Percentiles rank a stretch among this genome's conserved stretches.
These are phyloP conservation scores for Eucalyptus erythrocorys DNA, from an alignment of 345 rosid species.

Conservation along the genomic window DNA sequence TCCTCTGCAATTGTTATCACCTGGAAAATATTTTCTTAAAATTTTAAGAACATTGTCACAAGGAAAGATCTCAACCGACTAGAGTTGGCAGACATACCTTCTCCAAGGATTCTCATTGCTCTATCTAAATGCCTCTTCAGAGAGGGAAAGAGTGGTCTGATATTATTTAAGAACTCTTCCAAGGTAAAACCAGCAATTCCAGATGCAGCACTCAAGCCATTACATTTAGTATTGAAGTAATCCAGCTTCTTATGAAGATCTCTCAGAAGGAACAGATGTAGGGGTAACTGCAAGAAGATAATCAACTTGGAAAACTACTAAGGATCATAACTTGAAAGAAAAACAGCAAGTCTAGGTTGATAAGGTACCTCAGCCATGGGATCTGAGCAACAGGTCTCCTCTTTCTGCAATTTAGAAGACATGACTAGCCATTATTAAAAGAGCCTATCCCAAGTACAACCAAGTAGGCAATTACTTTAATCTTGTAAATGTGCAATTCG, in stretches of 20 bases:
- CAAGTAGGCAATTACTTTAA: background rate
- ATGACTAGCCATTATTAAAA: background rate
- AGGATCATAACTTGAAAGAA: background rate
- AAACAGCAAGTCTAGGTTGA: background rate
- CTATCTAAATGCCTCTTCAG: constrained; percentile 40
- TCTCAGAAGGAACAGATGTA: constrained; percentile 51
- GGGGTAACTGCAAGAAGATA: constrained; percentile 47
- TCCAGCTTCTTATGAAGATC: constrained; percentile 69
- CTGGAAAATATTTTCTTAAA: constrained; percentile 16
- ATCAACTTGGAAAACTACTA: background rate
- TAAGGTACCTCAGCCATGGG: constrained; percentile 57
- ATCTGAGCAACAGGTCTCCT: constrained; percentile 44
- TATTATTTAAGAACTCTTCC: constrained; percentile 27
- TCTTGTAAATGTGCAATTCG: background rate
- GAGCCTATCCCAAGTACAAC: background rate
- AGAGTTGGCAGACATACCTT: constrained; percentile 22
- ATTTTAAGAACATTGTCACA: background rate
- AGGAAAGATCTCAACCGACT: background rate
- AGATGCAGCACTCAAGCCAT: constrained; percentile 21
- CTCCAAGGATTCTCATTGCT: constrained; percentile 39
- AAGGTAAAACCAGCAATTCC: constrained; percentile 22
- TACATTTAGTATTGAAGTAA: constrained; percentile 28
- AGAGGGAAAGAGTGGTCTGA: constrained; percentile 40
- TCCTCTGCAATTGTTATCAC: constrained; percentile 49
- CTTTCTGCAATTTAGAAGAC: constrained; percentile 28